Evolutionary conservation across 768 basidiomycete species (phyloP).

Genomic region (Podaxis pistillaris): DNA sequence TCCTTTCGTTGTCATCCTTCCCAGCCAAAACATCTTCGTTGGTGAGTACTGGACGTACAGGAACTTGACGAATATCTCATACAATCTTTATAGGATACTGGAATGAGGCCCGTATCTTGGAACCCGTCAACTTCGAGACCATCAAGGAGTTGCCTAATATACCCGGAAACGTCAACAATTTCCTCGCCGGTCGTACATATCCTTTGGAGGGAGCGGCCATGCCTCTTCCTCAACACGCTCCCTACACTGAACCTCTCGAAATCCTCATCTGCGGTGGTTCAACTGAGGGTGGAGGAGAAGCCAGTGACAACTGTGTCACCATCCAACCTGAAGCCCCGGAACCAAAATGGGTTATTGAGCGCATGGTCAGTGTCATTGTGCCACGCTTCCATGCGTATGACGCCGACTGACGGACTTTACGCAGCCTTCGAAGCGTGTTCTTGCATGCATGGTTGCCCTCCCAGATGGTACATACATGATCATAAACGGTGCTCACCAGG

Average conservation of each 20-base stretch:
- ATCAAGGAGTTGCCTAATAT: conserved; percentile 63
- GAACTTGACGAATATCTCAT: neutral
- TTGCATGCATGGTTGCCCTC: conserved; percentile 71
- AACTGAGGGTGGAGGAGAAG: conserved; percentile 47
- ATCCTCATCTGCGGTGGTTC: conserved; percentile 79
- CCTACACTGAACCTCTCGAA: conserved; percentile 71
- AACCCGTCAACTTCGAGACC: conserved; percentile 65
- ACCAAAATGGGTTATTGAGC: conserved; percentile 68
- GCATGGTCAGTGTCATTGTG: conserved; percentile 57
- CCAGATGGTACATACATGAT: conserved; percentile 79
- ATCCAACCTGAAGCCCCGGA: conserved; percentile 64
- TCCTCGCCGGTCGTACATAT: conserved; percentile 74
- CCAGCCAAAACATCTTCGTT: conserved; percentile 67
- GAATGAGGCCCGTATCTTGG: conserved; percentile 77
- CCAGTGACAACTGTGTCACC: conserved; percentile 68
- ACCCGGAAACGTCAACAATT: conserved; percentile 71
- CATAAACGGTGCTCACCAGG: conserved; percentile 69
- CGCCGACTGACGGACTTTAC: conserved; percentile 47
- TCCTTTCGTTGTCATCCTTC: conserved; percentile 72
- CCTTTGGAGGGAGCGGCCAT: conserved; percentile 73
- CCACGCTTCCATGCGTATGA: neutral
- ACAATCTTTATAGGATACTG: conserved; percentile 54
- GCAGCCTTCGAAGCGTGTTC: conserved; percentile 70
- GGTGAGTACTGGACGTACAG: conserved; percentile 40
- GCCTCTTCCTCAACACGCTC: conserved; percentile 66